Evolutionary conservation across 2,329 filamentous ascomycete genomes (phyloP), one percentile per base, ranked within the genome.

Genomic region (Claviceps africana): DNA sequence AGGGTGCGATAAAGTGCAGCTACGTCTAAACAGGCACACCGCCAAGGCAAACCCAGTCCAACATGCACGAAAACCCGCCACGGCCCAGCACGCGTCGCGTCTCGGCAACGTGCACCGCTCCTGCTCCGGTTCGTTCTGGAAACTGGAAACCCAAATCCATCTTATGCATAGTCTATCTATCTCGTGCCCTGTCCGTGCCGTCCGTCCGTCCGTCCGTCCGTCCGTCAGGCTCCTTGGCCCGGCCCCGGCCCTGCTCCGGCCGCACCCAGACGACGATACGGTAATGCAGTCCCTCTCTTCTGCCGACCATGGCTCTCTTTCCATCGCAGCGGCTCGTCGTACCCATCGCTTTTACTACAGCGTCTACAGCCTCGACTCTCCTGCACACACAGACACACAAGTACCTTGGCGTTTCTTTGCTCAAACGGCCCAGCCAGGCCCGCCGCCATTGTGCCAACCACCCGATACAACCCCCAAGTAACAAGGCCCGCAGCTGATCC

Each of bases 151-250:
- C 4, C 21, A 10, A 17, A 43, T 25, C 15, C 25, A 43, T 43
- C 46, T 51, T 28, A 51, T 55, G 56, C 56, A 56, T 53, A 55
- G 54, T 59, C 57, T 58, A 58, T 58, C 57, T 57, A 58, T 59
- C 50, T 30, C 42, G 19, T 51, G 39, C 37, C 37, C 30, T 19
- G 17, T 49, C 47, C 21, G n/a, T 5, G 17, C 30, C 22, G n/a
- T n/a, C n/a, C n/a, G n/a, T n/a, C n/a, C n/a, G n/a, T n/a, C n/a
- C n/a, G n/a, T n/a, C 50, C 15, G 15, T 40, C 28, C 19, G 15
- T 51, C 46, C 33, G 25, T 50, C 19, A 19, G 43, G n/a, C 47
- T 7, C 40, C 25, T 31, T 13, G 19, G 6, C 5, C 2, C 47
- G 11, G 19, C 5, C 19, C 2, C 39, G n/a, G 9, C 31, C 11